Evolutionary conservation across 1,284 basidiomycete genomes (phyloP), one percentile per base, ranked within the genome.

Genomic region (Leccinum holopus): DNA sequence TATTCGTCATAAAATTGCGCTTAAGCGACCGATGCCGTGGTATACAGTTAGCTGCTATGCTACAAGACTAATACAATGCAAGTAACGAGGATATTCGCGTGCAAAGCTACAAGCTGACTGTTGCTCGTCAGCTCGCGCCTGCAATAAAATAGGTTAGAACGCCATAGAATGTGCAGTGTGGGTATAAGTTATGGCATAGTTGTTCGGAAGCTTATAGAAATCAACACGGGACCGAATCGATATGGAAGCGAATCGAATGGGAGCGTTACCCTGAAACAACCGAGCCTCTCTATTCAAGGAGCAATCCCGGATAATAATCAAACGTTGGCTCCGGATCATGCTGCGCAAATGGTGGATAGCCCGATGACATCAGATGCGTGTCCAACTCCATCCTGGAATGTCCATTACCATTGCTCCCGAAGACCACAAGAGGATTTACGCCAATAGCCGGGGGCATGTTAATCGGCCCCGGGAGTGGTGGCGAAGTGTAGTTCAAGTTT

Each of bases 191-290:
- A 61, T 14, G 25, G 61, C 61, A 68, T 58, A 69, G 61, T 68
- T 44, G 52, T 56, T 21, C 21, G 55, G 61, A 58, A 51, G 47
- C 55, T 57, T 18, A 63, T 57, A 58, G 47, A 54, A 55, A 61
- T 59, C 37, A 55, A 51, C 25, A 57, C 28, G 33, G 47, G 32
- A 52, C 49, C 14, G 32, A 53, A 58, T 18, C 41, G 30, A 56
- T 54, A 49, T 4, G 55, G 11, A 57, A 44, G 39, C 16, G 57
- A 57, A 54, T 28, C n/a, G 6, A 49, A 18, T 14, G 55, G 49
- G 4, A 18, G 21, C 18, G 47, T 55, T 55, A 49, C 33, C 78
- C 72, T 87, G 83, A 59, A 88, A 85, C 75, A 88, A 87, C 88
- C 87, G 88, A 53, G 37, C 8, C 37, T 62, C 37, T 62, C 60